Conservation (phyloP, 1,284 basidiomycete genomes). For the Salmacisia buchloeana region DNA sequence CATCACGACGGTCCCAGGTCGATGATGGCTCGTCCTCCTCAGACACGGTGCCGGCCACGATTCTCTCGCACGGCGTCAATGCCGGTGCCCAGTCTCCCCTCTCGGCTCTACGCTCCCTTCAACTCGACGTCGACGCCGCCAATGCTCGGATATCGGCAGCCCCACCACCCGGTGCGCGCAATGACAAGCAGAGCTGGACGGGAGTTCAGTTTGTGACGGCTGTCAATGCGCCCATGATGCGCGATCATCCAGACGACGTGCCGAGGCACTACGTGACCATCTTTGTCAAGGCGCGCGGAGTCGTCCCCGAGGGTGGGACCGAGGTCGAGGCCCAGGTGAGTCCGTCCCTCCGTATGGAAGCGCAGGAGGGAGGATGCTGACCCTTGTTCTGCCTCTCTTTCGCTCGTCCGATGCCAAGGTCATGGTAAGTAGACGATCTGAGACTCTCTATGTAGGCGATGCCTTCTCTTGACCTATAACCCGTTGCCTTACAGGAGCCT, state of each 20-base stretch:
- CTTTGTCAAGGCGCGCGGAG: slow-evolving; percentile 29
- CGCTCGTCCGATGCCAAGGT: neutral
- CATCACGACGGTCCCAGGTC: neutral
- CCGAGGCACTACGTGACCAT: slow-evolving; percentile 47
- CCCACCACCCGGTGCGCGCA: slow-evolving; percentile 7
- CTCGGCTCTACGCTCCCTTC: slow-evolving; percentile 4
- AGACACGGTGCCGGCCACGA: neutral
- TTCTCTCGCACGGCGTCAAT: neutral
- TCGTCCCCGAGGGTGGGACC: neutral
- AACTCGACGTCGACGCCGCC: slow-evolving; percentile 10
- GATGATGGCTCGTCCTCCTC: too few relatives aligned
- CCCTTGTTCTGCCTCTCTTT: neutral
- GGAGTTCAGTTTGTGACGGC: slow-evolving; percentile 28
- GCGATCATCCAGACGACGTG: slow-evolving; percentile 17
- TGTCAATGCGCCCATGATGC: slow-evolving; percentile 27
- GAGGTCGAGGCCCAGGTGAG: neutral
- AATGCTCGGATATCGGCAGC: slow-evolving; percentile 13
- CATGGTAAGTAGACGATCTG: neutral
- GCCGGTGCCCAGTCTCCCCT: slow-evolving; percentile 8
- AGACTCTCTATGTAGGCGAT: neutral
- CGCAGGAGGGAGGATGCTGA: neutral
- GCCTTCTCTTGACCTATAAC: neutral
- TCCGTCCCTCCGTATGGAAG: too few relatives aligned
- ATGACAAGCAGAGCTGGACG: neutral
- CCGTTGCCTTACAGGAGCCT: neutral